Percentiles rank a stretch among this genome's conserved stretches.
Conservation (phyloP, 1,139 yeast species). For the Yamadazyma triangularis region DNA sequence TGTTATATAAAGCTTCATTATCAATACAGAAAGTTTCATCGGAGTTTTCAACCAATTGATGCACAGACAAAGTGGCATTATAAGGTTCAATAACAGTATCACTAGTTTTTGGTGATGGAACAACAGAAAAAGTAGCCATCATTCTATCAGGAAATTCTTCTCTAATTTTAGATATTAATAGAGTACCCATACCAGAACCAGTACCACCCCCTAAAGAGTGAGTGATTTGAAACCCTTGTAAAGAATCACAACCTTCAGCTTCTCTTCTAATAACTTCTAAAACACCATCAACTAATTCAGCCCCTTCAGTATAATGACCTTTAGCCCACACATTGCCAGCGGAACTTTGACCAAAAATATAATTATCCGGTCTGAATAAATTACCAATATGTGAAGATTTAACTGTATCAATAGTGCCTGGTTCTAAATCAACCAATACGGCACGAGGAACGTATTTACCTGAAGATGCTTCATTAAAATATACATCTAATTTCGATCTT, state of each 20-base stretch:
- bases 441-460: conserved; percentile 94
- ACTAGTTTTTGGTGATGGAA: conserved; percentile 86
- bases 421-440: conserved; percentile 87
- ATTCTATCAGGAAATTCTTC: conserved; percentile 92
- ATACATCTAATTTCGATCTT: conserved; percentile 50
- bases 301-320: conserved; percentile 95
- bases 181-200: conserved; percentile 94
- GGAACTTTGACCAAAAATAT: conserved; percentile 82
- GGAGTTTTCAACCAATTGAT: conserved; percentile 83
- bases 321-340: conserved; percentile 98
- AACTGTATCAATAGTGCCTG: conserved; percentile 86
- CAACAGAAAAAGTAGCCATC: conserved; percentile 93
- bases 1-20: conserved; percentile 87
- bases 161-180: conserved; percentile 72
- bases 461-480: conserved; percentile 58
- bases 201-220: conserved; percentile 97
- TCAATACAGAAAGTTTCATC: conserved; percentile 94
- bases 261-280: conserved; percentile 88
- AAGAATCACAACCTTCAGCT: conserved; percentile 87
- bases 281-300: conserved; percentile 85
- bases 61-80: conserved; percentile 88
- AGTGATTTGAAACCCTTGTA: conserved; percentile 91
- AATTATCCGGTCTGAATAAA: conserved; percentile 87
- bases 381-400: conserved; percentile 73
- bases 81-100: conserved; percentile 95